Base-by-base conservation (phyloP, 352 stramenopile genomes). In the Phytophthora pinifolia region DNA sequence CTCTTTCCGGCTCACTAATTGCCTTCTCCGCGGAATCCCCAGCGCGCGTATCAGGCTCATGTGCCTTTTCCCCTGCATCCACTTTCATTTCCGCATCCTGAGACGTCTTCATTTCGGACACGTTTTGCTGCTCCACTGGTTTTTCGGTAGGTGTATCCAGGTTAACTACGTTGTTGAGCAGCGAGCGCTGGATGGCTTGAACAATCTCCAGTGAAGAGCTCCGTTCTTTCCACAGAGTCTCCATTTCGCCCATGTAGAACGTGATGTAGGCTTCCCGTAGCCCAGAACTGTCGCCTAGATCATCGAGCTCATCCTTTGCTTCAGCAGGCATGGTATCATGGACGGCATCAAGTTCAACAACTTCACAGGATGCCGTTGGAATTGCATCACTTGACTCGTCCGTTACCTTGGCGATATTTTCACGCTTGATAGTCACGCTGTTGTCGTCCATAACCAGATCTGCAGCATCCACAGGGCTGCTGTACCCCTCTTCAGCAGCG, bases 191-290 rank as follows among this genome's bases (percentile, higher is more conserved):
- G 34, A 92, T 86, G 5, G 80, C 74, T 35, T 88, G 70, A 29
- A 94, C 70, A 50, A 88, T 83, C 54, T 94, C 84, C 3, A 90
- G 51, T 5, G 82, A 85, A 25, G 80, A 86, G 32, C 72, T 87
- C 31, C 83, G 62, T 59, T 94, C 84, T 56, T 89, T 89, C 84
- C 84, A 94, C 44, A 94, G 62, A 25, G 67, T 62, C 48, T 92
- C 76, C 63, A 94, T 85, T 54, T 94, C 84, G 9, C 84, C 69
- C 62, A 83, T 86, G 55, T 91, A 94, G 55, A 94, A 92, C 2
- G 61, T 71, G 3, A 85, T 71, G 50, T 94, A 94, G 6, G 79
- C 72, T 46, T 85, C 58, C 14, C 74, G 76, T 22, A 92, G 54
- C 9, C 77, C 73, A 17, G 59, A 64, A 50, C 67, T 94, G 36